These are phyloP conservation scores for Pseudocercospora fijiensis DNA, from an alignment of 2,329 filamentous ascomycete genomes.

Conservation along the genomic window DNA sequence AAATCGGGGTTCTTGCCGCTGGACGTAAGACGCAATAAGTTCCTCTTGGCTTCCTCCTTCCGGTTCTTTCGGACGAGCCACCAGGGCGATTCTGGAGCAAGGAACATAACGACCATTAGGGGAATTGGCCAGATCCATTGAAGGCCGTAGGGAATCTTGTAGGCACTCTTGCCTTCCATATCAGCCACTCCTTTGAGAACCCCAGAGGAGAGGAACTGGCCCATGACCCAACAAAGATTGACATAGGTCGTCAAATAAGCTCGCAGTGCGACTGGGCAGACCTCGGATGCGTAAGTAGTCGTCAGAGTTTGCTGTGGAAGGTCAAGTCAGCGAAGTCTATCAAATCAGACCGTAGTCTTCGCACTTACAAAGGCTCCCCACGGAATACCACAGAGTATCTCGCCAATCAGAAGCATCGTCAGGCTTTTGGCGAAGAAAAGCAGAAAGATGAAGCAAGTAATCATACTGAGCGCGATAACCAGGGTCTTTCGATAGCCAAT, in stretches of 20 bases:
- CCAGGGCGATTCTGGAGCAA: conserved; percentile 36
- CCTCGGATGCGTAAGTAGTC: conserved; percentile 42
- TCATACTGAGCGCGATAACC: conserved; percentile 57
- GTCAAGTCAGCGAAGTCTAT: not conserved
- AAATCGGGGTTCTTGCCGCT: conserved; percentile 21
- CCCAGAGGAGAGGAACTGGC: conserved; percentile 42
- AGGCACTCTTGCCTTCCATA: conserved; percentile 39
- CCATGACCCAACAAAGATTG: conserved; percentile 45
- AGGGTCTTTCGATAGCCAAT: conserved; percentile 51
- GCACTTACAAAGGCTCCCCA: conserved; percentile 32
- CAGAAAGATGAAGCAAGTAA: conserved; percentile 54
- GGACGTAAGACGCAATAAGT: conserved; percentile 32
- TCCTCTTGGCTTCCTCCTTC: conserved; percentile 30
- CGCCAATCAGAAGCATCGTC: conserved; percentile 28
- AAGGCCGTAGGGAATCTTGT: conserved; percentile 43
- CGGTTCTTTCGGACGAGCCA: conserved; percentile 35
- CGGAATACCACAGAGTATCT: conserved; percentile 48
- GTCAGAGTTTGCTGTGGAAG: conserved; percentile 30
- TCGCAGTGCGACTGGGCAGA: conserved; percentile 36
- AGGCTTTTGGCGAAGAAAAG: conserved; percentile 43
- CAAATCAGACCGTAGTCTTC: not conserved
- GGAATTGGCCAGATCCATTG: conserved; percentile 52
- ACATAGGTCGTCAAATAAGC: conserved; percentile 28
- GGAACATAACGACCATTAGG: conserved; percentile 34
- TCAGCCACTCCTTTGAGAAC: conserved; percentile 39